A percentile compares a stretch with the other conserved stretches of the same genome.
Conservation (phyloP, 352 stramenopile species). For the Pythium utonaiense region DNA sequence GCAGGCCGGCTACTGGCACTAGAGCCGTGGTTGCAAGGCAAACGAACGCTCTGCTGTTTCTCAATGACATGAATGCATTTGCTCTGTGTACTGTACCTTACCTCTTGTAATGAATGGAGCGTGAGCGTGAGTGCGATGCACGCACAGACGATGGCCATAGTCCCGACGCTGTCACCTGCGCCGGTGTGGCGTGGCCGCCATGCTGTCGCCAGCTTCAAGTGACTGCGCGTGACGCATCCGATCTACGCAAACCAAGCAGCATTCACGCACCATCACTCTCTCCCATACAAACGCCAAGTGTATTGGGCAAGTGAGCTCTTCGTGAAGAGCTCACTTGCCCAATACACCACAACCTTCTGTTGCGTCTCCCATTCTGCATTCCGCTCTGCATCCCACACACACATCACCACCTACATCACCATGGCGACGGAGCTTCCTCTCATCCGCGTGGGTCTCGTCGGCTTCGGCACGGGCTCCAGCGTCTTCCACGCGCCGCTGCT, state of each 20-base stretch:
- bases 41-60: too few species aligned
- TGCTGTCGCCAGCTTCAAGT: background rate
- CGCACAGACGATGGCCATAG: too few species aligned
- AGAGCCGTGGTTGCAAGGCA: background rate
- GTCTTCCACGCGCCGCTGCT: slow-evolving; percentile 75
- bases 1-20: slow-evolving; percentile 79
- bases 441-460: slow-evolving; percentile 62
- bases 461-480: slow-evolving; percentile 66
- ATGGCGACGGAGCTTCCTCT: background rate
- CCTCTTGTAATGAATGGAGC: too few species aligned
- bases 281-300: background rate
- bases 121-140: too few species aligned
- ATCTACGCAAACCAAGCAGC: background rate
- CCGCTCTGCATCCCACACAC: background rate
- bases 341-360: too few species aligned
- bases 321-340: background rate
- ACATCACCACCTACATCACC: background rate
- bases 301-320: too few species aligned
- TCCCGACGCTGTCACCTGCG: too few species aligned
- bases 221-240: background rate
- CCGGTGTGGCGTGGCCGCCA: too few species aligned
- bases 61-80: slow-evolving; percentile 2
- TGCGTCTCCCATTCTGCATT: background rate
- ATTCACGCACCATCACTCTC: background rate
- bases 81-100: too few species aligned